A percentile compares a stretch with the other conserved stretches of the same genome.
These are phyloP conservation scores for Quercus dentata DNA, from an alignment of 306 rosid genomes.

Conservation along the genomic window DNA sequence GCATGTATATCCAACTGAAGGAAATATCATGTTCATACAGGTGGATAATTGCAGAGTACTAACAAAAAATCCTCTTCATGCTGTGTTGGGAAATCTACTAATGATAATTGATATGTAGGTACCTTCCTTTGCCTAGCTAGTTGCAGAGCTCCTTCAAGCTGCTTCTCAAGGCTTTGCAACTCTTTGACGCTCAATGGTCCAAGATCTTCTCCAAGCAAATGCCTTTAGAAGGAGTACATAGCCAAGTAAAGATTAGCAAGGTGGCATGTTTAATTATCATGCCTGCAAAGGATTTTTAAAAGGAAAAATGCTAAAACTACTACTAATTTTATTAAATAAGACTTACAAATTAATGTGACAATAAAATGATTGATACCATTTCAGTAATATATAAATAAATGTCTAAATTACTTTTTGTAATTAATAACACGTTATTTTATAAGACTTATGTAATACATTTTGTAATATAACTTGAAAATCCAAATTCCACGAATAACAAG, in stretches of 20 bases:
- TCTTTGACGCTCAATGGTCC: slow-evolving; percentile 85
- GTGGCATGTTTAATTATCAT: background rate
- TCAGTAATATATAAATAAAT: background rate
- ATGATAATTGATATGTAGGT: background rate
- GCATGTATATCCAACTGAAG: too few relatives aligned
- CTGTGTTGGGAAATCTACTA: background rate
- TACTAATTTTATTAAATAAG: too few relatives aligned
- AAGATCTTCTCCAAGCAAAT: slow-evolving; percentile 96
- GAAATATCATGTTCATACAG: too few relatives aligned
- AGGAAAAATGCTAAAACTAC: too few relatives aligned
- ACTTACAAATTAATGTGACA: too few relatives aligned
- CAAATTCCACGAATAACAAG: background rate
- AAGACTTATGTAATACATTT: too few relatives aligned
- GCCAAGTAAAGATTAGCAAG: background rate
- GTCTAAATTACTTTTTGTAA: too few relatives aligned
- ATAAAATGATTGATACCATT: too few relatives aligned
- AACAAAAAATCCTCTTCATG: background rate
- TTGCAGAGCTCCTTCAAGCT: slow-evolving; percentile 82
- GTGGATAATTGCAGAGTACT: too few relatives aligned
- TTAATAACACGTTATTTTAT: too few relatives aligned
- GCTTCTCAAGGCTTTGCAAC: slow-evolving; percentile 85
- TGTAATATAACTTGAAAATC: background rate
- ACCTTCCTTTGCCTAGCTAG: slow-evolving; percentile 92
- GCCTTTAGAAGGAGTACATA: slow-evolving; percentile 38
- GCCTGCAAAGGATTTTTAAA: background rate